Conservation (phyloP, 768 basidiomycete genomes). For the Russula virescens region DNA sequence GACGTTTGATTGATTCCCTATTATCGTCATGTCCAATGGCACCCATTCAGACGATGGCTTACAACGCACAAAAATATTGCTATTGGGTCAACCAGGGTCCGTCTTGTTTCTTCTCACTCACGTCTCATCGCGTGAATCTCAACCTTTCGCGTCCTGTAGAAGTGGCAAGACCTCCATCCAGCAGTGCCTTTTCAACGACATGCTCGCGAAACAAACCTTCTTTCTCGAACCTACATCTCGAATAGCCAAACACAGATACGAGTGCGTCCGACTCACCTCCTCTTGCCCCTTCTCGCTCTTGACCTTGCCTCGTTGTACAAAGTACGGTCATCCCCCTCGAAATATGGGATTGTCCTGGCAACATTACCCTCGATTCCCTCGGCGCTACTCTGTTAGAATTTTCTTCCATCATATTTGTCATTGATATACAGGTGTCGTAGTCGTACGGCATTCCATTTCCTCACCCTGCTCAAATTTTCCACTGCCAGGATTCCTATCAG, state of each 20-base stretch:
- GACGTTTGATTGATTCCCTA: too few relatives aligned
- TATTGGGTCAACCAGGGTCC: conserved; percentile 69
- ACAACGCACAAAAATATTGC: conserved; percentile 60
- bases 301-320: not conserved
- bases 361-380: conserved; percentile 72
- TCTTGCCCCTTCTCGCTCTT: conserved; percentile 1
- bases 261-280: conserved; percentile 51
- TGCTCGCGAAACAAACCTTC: conserved; percentile 79
- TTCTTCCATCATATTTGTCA: conserved; percentile 83
- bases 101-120: conserved; percentile 13
- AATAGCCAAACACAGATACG: conserved; percentile 65
- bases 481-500: conserved; percentile 68
- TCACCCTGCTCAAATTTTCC: not conserved
- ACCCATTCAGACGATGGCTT: conserved; percentile 22
- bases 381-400: conserved; percentile 72
- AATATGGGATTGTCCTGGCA: conserved; percentile 94
- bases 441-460: not conserved
- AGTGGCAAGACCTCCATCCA: conserved; percentile 90
- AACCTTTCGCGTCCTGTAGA: conserved; percentile 36
- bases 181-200: conserved; percentile 84
- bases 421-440: conserved; percentile 80
- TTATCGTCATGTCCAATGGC: conserved; percentile 16
- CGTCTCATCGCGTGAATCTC: not conserved
- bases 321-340: conserved; percentile 91
- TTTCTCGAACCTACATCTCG: conserved; percentile 85